phyloP scores from a whole-genome alignment of 2,329 filamentous ascomycete species.

The Fusarium sp. region DNA sequence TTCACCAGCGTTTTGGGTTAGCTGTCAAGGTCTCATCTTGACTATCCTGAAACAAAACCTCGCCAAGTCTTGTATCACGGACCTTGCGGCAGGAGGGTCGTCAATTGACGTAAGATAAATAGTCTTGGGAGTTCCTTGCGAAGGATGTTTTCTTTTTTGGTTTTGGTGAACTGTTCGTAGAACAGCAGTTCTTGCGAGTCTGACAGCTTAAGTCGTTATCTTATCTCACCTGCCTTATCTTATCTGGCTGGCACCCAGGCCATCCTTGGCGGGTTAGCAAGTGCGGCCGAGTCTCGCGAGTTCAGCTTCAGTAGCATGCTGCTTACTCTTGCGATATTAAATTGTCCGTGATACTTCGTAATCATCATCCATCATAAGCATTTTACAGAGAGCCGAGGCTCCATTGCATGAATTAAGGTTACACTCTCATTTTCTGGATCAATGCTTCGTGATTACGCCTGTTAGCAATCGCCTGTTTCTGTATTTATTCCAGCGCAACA shows the following conservation, averaged over 20 bases:
- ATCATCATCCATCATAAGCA: accelerated
- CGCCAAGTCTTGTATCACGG: slow-evolving; percentile 5
- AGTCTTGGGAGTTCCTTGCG: background rate
- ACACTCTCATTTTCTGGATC: background rate
- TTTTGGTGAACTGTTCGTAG: background rate
- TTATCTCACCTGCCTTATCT: accelerated
- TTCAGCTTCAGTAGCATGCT: background rate
- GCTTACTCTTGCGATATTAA: background rate
- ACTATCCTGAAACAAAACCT: slow-evolving; percentile 9
- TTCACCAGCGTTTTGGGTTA: slow-evolving; percentile 24
- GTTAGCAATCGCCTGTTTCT: background rate
- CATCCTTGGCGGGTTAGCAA: background rate
- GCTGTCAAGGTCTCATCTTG: slow-evolving; percentile 20
- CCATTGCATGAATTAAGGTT: accelerated
- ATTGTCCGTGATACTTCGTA: background rate
- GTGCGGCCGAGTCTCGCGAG: background rate
- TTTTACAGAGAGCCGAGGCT: accelerated
- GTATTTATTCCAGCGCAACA: too few species aligned
- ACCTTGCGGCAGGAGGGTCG: background rate
- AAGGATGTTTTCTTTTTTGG: background rate
- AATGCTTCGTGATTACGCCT: background rate
- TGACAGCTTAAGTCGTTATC: background rate
- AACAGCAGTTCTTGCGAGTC: background rate
- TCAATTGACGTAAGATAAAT: slow-evolving; percentile 3
- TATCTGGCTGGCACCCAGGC: background rate